These are phyloP conservation scores for Begonia fuchsioides DNA, from an alignment of 306 rosid genomes.

Conservation along the genomic window DNA sequence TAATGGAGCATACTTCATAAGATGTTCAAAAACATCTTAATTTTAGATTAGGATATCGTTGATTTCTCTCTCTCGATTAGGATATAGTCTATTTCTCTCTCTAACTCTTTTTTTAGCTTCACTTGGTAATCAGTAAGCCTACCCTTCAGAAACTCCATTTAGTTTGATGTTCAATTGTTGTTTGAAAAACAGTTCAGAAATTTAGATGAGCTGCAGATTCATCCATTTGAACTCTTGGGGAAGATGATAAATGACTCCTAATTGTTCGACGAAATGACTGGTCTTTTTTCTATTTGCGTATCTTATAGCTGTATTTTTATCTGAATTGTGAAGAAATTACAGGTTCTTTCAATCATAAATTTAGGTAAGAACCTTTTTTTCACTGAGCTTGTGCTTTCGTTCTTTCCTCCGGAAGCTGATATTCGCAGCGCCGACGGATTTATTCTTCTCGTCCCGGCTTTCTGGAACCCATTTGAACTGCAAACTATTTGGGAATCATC, in stretches of 20 bases:
- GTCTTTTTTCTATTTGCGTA: too few species aligned
- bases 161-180: too few species aligned
- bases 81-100: too few species aligned
- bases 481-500: slow-evolving; percentile 18
- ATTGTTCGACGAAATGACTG: too few species aligned
- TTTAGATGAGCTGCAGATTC: too few species aligned
- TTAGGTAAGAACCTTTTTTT: slow-evolving; percentile 35
- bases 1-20: neutral
- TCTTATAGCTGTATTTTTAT: neutral
- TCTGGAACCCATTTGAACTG: slow-evolving; percentile 16
- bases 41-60: neutral
- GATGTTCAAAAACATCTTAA: neutral
- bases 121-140: too few species aligned
- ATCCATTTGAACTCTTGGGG: neutral
- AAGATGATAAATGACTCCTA: neutral
- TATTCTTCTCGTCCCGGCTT: slow-evolving; percentile 8
- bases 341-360: neutral
- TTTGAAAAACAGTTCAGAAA: too few species aligned
- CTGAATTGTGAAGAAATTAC: neutral
- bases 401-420: slow-evolving; percentile 25
- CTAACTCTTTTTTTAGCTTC: too few species aligned
- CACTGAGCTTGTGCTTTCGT: slow-evolving; percentile 13
- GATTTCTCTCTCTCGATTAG: too few species aligned
- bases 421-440: slow-evolving; percentile 17
- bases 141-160: too few species aligned